phyloP scores from a whole-genome alignment of 352 stramenopile genomes.

The Achlya hypogyna region DNA sequence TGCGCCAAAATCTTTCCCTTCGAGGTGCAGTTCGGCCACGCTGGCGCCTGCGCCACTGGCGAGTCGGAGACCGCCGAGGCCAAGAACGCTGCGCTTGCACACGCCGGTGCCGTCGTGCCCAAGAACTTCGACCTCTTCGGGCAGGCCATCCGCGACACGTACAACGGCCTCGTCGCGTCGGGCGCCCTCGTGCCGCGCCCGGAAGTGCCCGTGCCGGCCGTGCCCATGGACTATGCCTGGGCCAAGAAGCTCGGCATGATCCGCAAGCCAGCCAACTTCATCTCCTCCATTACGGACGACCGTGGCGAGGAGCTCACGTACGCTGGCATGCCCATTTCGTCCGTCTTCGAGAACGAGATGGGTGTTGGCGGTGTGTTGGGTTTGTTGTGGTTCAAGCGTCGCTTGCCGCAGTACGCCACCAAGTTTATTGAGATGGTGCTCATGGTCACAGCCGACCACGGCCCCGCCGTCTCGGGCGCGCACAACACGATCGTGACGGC shows the following conservation, averaged over 20 bases:
- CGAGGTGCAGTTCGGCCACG: constrained; percentile 96
- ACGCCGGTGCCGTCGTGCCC: constrained; percentile 88
- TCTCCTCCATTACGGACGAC: constrained; percentile 96
- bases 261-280: constrained; percentile 95
- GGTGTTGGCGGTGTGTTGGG: constrained; percentile 91
- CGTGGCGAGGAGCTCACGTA: constrained; percentile 94
- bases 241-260: constrained; percentile 94
- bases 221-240: constrained; percentile 97
- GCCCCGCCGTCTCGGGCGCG: constrained; percentile 90
- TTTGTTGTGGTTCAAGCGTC: constrained; percentile 94
- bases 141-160: constrained; percentile 86
- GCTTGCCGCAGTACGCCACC: constrained; percentile 78
- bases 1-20: constrained; percentile 96
- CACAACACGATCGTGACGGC: constrained; percentile 96
- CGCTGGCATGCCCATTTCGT: constrained; percentile 91
- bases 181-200: constrained; percentile 77
- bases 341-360: constrained; percentile 91
- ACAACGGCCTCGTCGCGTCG: constrained; percentile 65
- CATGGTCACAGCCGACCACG: constrained; percentile 96
- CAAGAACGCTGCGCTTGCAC: constrained; percentile 89
- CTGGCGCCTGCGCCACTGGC: constrained; percentile 87
- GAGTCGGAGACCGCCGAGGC: constrained; percentile 90
- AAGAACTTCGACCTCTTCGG: constrained; percentile 94
- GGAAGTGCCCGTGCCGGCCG: constrained; percentile 88
- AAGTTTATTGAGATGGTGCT: constrained; percentile 98